Evolutionary conservation across 2,329 filamentous ascomycete genomes (phyloP), one percentile per base, ranked within the genome.

Genomic region (Monascus ruber): DNA sequence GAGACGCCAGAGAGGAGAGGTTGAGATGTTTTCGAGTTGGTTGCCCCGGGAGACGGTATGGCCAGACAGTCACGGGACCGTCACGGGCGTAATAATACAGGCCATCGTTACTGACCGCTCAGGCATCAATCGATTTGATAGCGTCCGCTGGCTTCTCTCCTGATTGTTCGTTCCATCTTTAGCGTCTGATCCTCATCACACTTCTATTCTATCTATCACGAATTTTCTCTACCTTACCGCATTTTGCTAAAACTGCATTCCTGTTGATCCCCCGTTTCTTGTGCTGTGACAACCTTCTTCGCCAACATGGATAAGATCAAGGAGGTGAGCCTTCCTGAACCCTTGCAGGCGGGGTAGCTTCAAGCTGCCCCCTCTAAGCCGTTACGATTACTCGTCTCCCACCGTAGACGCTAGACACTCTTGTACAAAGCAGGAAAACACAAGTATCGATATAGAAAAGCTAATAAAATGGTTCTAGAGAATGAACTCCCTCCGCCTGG

Each of bases 401-500:
- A 31, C 17, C 32, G 34, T 10, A 9, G 34, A 26, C 24, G 8
- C 5, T 38, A n/a, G 2, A 35, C 24, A 24, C 17, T 8, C 32
- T 32, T 34, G 32, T 11, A 34, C 32, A 24, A 11, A 8, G 7
- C 7, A 34, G 7, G n/a, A 11, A 34, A 11, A 33, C 6, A 9
- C 32, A 33, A n/a, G 24, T 25, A 24, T 24, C 9, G 34, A 41
- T 46, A 11, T 43, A 48, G 42, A 53, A 9, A 28, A 44, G 33
- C 51, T 51, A 33, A 51, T 40, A 6, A 25, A 26, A 7, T 4
- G 31, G 32, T 49, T 35, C 42, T 56, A 95, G 89, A 89, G 87
- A 81, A 89, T 95, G 85, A 83, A 83, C 73, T 75, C 81, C 67
- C 86, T 98, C 72, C 88, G 89, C 64, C 71, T 89, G 68, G 86